Evolutionary conservation across 148 eudicot genomes (phyloP), one percentile per base, ranked within the genome.

Genomic region (Spergularia bocconei): DNA sequence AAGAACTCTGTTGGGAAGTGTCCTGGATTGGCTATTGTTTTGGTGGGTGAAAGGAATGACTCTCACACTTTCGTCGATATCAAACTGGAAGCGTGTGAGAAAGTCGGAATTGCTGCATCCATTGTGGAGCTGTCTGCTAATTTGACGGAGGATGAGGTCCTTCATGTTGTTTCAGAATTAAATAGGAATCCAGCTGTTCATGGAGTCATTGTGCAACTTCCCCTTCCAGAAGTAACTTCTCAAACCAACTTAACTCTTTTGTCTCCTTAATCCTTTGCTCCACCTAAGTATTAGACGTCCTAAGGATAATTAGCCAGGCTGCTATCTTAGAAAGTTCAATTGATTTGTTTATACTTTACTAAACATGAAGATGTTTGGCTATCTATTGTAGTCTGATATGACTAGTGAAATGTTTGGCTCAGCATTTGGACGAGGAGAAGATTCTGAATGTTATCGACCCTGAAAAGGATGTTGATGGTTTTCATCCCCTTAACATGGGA

Each of bases 401-500:
- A 75, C 69, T 54, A 41, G 61, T 71, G 69, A 69, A 71, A n/a
- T 72, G 38, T 81, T 81, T 72, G 72, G 29, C 61, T 36, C 77
- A 87, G 85, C 84, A 88, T 77, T 68, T 86, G 47, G 75, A 84
- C 12, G 87, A 80, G 79, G 87, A 84, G 77, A 88, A 67, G 82
- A 72, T 88, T 74, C 14, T 82, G 77, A 81, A 77, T 69, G 77
- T 73, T 38, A 78, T 88, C 17, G 79, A 80, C 71, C 83, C 84
- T 13, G 89, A 82, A 67, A 86, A 86, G 78, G 89, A 88, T 44
- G 91, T 88, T 7, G 91, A 88, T 75, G 91, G 91, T 52, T 84
- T 88, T 68, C 89, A 88, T 72, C 84, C 89, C 19, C 47, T 86
- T 2, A 84, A 88, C 62, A 88, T 88, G 72, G 91, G 91, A 9